phyloP scores from a whole-genome alignment of 2,329 filamentous ascomycete species.

The Aspergillus alliaceus region DNA sequence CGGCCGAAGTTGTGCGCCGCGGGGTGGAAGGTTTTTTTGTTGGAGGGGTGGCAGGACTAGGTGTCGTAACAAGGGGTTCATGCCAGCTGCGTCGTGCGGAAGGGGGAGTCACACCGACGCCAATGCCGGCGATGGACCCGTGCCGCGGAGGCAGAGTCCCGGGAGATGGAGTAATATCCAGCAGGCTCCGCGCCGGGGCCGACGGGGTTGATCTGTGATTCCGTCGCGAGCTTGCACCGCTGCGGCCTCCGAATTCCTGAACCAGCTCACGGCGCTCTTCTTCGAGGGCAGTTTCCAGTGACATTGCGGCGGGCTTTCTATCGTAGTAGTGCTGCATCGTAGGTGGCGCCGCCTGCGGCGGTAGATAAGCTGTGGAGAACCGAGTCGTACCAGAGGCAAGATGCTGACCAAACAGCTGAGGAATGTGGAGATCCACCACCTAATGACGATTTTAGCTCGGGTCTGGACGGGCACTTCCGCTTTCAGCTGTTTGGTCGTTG shows the following conservation, averaged over 20 bases:
- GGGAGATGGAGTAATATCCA: slow-evolving; percentile 59
- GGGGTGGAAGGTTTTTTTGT: background rate
- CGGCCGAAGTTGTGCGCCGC: slow-evolving; percentile 18
- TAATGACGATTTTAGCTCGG: slow-evolving; percentile 5
- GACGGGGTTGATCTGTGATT: background rate
- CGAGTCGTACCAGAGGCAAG: background rate
- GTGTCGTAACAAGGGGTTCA: slow-evolving; percentile 21
- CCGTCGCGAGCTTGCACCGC: slow-evolving; percentile 14
- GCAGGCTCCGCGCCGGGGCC: slow-evolving; percentile 56
- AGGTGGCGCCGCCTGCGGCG: slow-evolving; percentile 28
- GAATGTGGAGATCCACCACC: slow-evolving; percentile 10
- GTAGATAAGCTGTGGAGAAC: slow-evolving; percentile 26
- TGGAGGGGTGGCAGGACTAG: background rate
- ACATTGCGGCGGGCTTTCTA: slow-evolving; percentile 54
- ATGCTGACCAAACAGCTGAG: slow-evolving; percentile 17
- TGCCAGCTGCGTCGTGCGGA: slow-evolving; percentile 25
- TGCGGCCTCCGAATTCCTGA: slow-evolving; percentile 61
- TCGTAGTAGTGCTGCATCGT: slow-evolving; percentile 21
- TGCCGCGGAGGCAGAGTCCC: slow-evolving; percentile 34
- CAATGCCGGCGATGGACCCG: slow-evolving; percentile 41
- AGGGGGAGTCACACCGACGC: slow-evolving; percentile 34
- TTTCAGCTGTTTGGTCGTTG: background rate
- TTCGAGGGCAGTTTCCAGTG: slow-evolving; percentile 73
- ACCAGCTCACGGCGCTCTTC: slow-evolving; percentile 75
- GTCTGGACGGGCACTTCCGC: background rate